Percentiles rank a stretch among this genome's conserved stretches.
Evolutionary conservation across 2,329 filamentous ascomycete genomes (phyloP).

Genomic region (Blastomyces gilchristii): DNA sequence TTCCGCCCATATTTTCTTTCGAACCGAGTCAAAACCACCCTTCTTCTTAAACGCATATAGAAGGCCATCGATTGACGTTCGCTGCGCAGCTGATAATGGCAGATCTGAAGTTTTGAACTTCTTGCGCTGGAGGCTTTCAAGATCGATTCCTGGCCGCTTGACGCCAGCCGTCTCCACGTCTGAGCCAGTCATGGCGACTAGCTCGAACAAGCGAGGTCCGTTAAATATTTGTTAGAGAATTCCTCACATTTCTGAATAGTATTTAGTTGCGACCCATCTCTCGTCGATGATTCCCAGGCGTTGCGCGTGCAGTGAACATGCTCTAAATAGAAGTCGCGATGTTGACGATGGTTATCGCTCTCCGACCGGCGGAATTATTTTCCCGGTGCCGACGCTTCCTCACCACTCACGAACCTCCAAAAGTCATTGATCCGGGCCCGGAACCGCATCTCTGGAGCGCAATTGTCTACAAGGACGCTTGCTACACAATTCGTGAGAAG

Average conservation of each 20-base stretch:
- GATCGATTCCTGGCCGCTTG: conserved; percentile 25
- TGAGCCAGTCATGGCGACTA: conserved; percentile 24
- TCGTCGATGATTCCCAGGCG: not conserved
- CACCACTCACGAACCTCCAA: not conserved
- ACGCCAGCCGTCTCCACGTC: conserved; percentile 20
- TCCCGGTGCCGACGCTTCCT: not conserved
- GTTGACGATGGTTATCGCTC: not conserved
- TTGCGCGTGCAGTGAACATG: not conserved
- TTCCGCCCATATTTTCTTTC: conserved; percentile 51
- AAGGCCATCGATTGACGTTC: conserved; percentile 49
- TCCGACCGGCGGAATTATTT: conserved; percentile 1
- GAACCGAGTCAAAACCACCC: conserved; percentile 52
- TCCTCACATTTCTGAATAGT: not conserved
- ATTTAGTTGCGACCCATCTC: not conserved
- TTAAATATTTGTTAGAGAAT: not conserved
- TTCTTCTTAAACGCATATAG: conserved; percentile 57
- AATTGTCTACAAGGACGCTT: not conserved
- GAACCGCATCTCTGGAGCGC: not conserved
- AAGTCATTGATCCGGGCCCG: not conserved
- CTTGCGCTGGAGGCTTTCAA: conserved; percentile 30
- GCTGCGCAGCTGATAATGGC: conserved; percentile 49
- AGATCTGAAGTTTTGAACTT: conserved; percentile 53
- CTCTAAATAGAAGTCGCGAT: not conserved
- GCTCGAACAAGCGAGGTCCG: not conserved
- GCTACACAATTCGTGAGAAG: not conserved